Evolutionary conservation across 805 yeast species (phyloP).

Genomic region (Starmerella sirachaensis): DNA sequence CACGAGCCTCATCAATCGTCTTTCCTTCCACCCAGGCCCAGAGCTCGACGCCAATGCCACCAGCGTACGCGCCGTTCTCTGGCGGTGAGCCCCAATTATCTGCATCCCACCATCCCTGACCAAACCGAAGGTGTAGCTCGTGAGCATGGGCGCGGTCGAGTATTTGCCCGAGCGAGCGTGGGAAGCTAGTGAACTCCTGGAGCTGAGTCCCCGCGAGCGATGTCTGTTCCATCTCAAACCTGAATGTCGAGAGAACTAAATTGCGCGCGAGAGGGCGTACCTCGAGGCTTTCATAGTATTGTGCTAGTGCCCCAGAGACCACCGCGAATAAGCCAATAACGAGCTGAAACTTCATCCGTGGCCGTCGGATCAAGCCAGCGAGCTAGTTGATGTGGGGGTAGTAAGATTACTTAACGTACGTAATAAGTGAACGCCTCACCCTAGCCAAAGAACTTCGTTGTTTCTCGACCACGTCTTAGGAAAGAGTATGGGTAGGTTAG

Average conservation of each 20-base stretch:
- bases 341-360: too few relatives aligned
- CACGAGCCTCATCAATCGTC: conserved; percentile 41
- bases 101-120: conserved; percentile 93
- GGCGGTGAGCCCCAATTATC: conserved; percentile 80
- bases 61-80: conserved; percentile 53
- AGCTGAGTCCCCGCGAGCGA: conserved; percentile 1
- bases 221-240: conserved; percentile 36
- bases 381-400: too few relatives aligned
- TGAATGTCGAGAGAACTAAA: conserved; percentile 56
- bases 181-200: conserved; percentile 39
- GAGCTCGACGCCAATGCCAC: conserved; percentile 92
- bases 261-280: conserved; percentile 66
- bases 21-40: conserved; percentile 75
- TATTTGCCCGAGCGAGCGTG: conserved; percentile 69
- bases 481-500: too few relatives aligned
- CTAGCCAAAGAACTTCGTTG: too few relatives aligned
- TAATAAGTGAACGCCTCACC: too few relatives aligned
- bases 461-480: too few relatives aligned
- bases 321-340: too few relatives aligned
- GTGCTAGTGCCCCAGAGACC: too few relatives aligned
- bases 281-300: conserved; percentile 51
- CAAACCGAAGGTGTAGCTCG: conserved; percentile 72
- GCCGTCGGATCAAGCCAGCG: too few relatives aligned
- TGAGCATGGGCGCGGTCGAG: conserved; percentile 52
- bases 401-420: too few relatives aligned